Evolutionary conservation across 257 asterid species (phyloP).

Genomic region (Phtheirospermum japonicum): DNA sequence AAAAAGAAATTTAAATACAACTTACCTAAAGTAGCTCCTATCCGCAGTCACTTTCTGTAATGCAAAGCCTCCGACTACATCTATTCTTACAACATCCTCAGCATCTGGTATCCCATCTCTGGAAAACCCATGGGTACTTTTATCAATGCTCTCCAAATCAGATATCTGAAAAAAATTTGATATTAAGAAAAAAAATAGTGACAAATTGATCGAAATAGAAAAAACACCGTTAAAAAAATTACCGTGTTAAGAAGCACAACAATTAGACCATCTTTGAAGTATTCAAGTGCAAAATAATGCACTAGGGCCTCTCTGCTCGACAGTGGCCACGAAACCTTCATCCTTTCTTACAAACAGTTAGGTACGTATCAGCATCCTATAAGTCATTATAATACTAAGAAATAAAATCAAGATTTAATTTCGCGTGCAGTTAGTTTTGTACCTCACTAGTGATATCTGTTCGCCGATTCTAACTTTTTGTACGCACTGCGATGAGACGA

Average conservation of each 20-base stretch:
- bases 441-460: slow-evolving; percentile 87
- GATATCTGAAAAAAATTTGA: slow-evolving; percentile 53
- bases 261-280: slow-evolving; percentile 68
- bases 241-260: slow-evolving; percentile 82
- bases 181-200: not conserved
- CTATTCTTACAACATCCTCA: slow-evolving; percentile 73
- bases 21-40: slow-evolving; percentile 81
- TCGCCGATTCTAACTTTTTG: slow-evolving; percentile 66
- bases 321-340: slow-evolving; percentile 92
- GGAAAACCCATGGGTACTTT: slow-evolving; percentile 63
- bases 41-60: slow-evolving; percentile 58
- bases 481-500: slow-evolving; percentile 51
- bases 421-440: slow-evolving; percentile 14
- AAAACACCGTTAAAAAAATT: slow-evolving; percentile 7
- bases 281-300: slow-evolving; percentile 67
- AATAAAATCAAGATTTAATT: slow-evolving; percentile 14
- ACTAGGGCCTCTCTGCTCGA: slow-evolving; percentile 74
- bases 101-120: slow-evolving; percentile 62
- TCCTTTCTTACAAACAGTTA: slow-evolving; percentile 78
- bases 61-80: slow-evolving; percentile 82
- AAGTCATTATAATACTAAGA: not conserved
- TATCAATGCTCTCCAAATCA: slow-evolving; percentile 53
- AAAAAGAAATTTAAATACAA: not conserved
- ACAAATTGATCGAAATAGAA: not conserved
- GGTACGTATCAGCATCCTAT: slow-evolving; percentile 36